Conservation (phyloP, 345 rosid species). For the Arabis hirsuta region DNA sequence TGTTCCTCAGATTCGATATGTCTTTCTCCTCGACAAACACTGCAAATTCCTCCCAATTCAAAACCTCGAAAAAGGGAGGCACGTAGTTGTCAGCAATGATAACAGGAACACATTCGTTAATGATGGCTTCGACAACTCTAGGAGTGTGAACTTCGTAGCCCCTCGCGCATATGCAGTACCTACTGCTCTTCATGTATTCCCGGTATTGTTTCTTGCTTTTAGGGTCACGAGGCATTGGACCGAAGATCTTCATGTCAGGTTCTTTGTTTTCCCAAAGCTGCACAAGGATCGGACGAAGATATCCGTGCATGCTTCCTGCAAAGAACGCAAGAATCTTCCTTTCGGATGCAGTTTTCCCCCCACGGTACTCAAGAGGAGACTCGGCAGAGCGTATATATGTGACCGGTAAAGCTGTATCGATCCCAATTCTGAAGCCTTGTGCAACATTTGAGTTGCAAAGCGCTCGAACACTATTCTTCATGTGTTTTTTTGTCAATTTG, state of each 20-base stretch:
- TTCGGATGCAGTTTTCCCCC: constrained; percentile 70
- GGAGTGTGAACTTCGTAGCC: constrained; percentile 93
- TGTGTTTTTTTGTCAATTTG: constrained; percentile 53
- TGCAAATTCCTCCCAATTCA: constrained; percentile 79
- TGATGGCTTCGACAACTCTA: constrained; percentile 76
- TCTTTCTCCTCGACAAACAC: constrained; percentile 83
- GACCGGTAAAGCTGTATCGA: constrained; percentile 73
- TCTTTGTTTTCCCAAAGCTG: constrained; percentile 74
- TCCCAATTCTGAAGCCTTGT: constrained; percentile 71
- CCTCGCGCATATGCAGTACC: constrained; percentile 85
- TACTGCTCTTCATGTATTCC: constrained; percentile 87
- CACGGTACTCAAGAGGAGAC: constrained; percentile 60
- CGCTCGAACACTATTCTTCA: constrained; percentile 65
- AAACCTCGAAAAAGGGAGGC: constrained; percentile 80
- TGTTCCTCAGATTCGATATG: constrained; percentile 65
- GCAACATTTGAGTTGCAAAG: constrained; percentile 84
- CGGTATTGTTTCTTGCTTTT: constrained; percentile 64
- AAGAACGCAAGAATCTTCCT: constrained; percentile 79
- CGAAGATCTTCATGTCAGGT: constrained; percentile 79
- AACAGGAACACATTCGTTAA: constrained; percentile 80
- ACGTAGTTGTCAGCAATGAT: constrained; percentile 91
- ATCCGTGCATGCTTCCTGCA: constrained; percentile 90
- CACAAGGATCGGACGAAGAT: constrained; percentile 68
- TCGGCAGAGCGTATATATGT: constrained; percentile 67
- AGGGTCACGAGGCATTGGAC: constrained; percentile 68